Evolutionary conservation across 495 filamentous ascomycete species (phyloP).

Genomic region (Trichoderma parareesei): DNA sequence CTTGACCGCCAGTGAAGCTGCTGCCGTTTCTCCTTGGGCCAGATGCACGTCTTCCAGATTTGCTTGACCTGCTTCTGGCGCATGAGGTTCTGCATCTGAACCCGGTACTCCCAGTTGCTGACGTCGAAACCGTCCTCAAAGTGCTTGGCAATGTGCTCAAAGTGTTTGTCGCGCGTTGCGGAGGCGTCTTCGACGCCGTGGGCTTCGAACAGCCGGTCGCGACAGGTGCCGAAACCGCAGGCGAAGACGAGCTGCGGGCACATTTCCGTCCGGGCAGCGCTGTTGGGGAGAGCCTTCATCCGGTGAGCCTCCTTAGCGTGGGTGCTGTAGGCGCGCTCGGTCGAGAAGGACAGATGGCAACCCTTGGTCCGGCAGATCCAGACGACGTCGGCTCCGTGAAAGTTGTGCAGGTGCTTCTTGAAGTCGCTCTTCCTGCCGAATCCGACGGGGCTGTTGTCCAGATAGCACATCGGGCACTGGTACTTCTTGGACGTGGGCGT

Average conservation of each 20-base stretch:
- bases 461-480: constrained; percentile 13
- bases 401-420: constrained; percentile 15
- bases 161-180: constrained; percentile 6
- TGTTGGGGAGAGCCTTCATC: constrained; percentile 8
- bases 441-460: constrained; percentile 11
- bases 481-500: constrained; percentile 12
- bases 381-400: constrained; percentile 10
- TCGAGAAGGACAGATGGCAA: constrained; percentile 11
- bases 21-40: constrained; percentile 13
- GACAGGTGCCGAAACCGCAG: constrained; percentile 12
- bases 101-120: constrained; percentile 11
- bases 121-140: constrained; percentile 11
- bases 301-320: constrained; percentile 14
- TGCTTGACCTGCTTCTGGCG: constrained; percentile 12
- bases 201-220: constrained; percentile 13
- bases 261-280: constrained; percentile 6
- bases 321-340: constrained; percentile 11
- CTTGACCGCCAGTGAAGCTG: constrained; percentile 11
- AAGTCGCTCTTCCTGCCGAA: constrained; percentile 15
- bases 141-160: constrained; percentile 14
- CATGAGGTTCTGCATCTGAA: constrained; percentile 14
- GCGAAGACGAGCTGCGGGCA: constrained; percentile 14
- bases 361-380: constrained; percentile 13
- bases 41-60: constrained; percentile 14
- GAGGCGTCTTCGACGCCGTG: constrained; percentile 2